Base-by-base conservation (phyloP, 2,329 filamentous ascomycete genomes). In the Bipolaris gigantea region DNA sequence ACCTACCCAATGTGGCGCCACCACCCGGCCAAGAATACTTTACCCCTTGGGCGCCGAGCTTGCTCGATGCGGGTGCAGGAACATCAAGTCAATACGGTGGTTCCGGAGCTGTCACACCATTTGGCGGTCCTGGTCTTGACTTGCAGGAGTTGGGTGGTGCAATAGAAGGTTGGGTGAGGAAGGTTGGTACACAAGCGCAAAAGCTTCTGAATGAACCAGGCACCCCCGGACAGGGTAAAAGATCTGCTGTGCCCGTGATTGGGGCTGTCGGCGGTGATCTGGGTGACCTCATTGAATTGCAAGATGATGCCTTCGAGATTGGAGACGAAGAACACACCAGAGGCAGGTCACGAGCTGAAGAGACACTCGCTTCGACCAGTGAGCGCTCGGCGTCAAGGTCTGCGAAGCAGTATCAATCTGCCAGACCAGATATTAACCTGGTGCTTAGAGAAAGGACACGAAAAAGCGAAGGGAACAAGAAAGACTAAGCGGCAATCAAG, bases 151-250 rank as follows among this genome's bases (percentile, higher is more conserved):
- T 96, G 9, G 92, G 92, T 1, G 89, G 90, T 5, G 88, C 89
- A 2, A 87, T 97, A 27, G 94, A 97, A 75, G 89, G 87, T 1
- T 99, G 94, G 92, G 80, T 97, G 55, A 83, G 92, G 56, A 90
- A 91, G 58, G 86, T 96, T 34, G 90, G 91, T 55, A 79, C 82
- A 5, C 87, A 87, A 67, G 80, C 83, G 4, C 68, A 70, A 16
- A 75, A 71, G 42, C 50, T 73, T 9, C 53, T 75, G n/a, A 57
- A 71, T 36, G 73, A 65, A 61, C 72, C 55, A 50, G 67, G 50
- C 49, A 76, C 46, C 3, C 66, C 66, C 8, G 66, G 66, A 5
- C 64, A 67, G 40, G 65, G 69, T 4, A 69, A 63, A 48, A 53
- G 69, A 25, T 66, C 64, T 16, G 69, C 68, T 39, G 67, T 70